Percentiles rank a stretch among this genome's conserved stretches.
Evolutionary conservation across 768 basidiomycete genomes (phyloP).

Genomic region (Cystobasidium ongulense): DNA sequence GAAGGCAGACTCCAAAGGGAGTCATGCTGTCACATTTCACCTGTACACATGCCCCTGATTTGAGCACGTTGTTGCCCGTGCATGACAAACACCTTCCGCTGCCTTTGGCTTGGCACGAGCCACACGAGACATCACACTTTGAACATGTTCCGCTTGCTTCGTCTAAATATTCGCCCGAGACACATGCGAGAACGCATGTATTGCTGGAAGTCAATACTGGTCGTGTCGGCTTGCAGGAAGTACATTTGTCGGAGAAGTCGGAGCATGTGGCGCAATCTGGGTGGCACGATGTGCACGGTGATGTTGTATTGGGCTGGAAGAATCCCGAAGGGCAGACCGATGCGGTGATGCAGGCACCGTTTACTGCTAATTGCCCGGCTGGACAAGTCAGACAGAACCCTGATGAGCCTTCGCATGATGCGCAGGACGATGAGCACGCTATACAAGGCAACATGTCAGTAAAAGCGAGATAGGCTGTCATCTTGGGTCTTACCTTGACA

Average conservation of each 20-base stretch:
- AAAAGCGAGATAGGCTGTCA: background rate
- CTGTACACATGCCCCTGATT: conserved; percentile 30
- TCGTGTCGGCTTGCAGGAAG: conserved; percentile 33
- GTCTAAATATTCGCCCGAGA: conserved; percentile 35
- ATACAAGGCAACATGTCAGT: background rate
- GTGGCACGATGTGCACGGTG: conserved; percentile 63
- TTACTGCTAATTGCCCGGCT: conserved; percentile 55
- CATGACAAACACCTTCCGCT: conserved; percentile 75
- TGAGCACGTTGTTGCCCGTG: conserved; percentile 39
- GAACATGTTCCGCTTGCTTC: conserved; percentile 26
- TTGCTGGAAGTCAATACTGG: conserved; percentile 34
- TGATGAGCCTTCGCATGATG: conserved; percentile 61
- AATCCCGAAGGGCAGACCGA: conserved; percentile 64
- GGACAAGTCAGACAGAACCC: conserved; percentile 67
- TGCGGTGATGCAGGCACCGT: conserved; percentile 59
- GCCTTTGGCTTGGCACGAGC: conserved; percentile 62
- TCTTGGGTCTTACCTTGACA: conserved; percentile 58
- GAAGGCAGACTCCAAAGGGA: conserved; percentile 36
- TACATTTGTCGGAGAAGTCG: conserved; percentile 29
- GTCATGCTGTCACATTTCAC: conserved; percentile 22
- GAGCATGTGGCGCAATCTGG: conserved; percentile 61
- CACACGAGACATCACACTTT: conserved; percentile 29
- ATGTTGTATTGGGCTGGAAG: conserved; percentile 50
- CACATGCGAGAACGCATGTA: conserved; percentile 35
- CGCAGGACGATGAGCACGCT: conserved; percentile 68